Base-by-base conservation (phyloP, 2,329 filamentous ascomycete genomes). In the Tympanopsis confertula region DNA sequence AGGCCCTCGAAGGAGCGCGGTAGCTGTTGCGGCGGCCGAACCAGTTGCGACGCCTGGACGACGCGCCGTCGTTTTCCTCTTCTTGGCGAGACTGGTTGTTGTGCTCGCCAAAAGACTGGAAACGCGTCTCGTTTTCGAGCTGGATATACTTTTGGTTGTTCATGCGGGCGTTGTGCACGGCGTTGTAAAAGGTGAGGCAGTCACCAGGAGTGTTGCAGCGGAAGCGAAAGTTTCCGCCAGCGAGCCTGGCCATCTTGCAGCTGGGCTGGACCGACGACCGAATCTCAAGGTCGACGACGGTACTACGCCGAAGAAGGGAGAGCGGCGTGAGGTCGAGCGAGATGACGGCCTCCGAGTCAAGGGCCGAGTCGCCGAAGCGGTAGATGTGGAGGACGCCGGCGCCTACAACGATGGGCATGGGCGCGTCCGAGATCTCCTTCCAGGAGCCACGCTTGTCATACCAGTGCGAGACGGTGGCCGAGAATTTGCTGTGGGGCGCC, bases 211-310 rank as follows among this genome's bases (percentile, higher is more conserved):
- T 84, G 30, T 80, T 68, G 35, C 86, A 86, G 30, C 91, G 82
- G 71, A 96, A 91, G 67, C 93, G 89, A 62, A 94, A 85, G 54
- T 93, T 91, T 49, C 64, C 68, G 20, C 69, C 69, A 13, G 78
- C 80, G 37, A 80, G 71, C 52, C 62, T 71, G 41, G 68, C 72
- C 40, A 94, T 71, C 48, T 76, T 74, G 4, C 83, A 87, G 44
- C 83, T 75, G 22, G 69, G 55, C 5, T 83, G 82, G 19, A 88
- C 82, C 2, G 86, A 86, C 5, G 89, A 95, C 36, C 87, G 82
- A 45, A 98, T 86, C 46, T 93, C 91, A 38, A 98, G 85, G 55
- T 98, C 91, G 20, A 98, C 74, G 3, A 84, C 85, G 17, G 87
- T 98, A 49, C 88, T 91, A 50, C 89, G 82, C 44, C 89, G 78